phyloP scores from a whole-genome alignment of 257 asterid genomes.

The Coffea eugenioides region DNA sequence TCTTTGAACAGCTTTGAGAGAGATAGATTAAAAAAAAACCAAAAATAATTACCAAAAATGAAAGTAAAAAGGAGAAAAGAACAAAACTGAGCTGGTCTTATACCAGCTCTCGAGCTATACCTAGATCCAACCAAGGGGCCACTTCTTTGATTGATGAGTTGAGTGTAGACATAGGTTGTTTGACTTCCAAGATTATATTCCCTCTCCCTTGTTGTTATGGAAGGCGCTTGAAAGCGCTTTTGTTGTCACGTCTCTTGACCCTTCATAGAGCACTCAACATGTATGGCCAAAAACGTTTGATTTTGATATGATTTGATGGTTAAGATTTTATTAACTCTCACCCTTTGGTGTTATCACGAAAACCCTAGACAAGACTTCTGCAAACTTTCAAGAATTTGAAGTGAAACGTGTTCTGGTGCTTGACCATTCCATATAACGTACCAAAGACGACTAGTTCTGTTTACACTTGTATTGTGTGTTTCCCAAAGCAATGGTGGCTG shows the following conservation, averaged over 20 bases:
- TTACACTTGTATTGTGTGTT: background rate
- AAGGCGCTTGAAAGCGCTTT: background rate
- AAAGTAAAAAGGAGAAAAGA: background rate
- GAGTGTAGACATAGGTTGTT: background rate
- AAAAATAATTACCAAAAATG: too few species aligned
- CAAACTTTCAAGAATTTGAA: background rate
- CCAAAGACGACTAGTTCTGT: background rate
- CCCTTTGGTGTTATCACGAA: background rate
- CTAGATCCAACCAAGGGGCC: background rate
- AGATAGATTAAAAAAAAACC: too few species aligned
- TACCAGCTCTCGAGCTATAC: background rate
- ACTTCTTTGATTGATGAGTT: background rate
- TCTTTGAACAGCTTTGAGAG: too few species aligned
- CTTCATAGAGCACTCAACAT: background rate
- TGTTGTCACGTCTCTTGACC: background rate
- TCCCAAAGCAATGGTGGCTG: background rate
- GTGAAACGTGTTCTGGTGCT: background rate
- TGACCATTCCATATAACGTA: background rate
- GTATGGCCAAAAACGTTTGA: conserved; percentile 6
- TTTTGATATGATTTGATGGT: conserved; percentile 28
- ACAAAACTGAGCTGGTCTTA: background rate
- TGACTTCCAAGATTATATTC: conserved; percentile 2
- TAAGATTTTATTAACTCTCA: conserved; percentile 13
- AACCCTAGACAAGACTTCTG: conserved; percentile 1
- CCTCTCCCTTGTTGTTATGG: background rate